A percentile compares a stretch with the other conserved stretches of the same genome.
Evolutionary conservation across 2,329 filamentous ascomycete species (phyloP).

Genomic region (Cercospora sesami): DNA sequence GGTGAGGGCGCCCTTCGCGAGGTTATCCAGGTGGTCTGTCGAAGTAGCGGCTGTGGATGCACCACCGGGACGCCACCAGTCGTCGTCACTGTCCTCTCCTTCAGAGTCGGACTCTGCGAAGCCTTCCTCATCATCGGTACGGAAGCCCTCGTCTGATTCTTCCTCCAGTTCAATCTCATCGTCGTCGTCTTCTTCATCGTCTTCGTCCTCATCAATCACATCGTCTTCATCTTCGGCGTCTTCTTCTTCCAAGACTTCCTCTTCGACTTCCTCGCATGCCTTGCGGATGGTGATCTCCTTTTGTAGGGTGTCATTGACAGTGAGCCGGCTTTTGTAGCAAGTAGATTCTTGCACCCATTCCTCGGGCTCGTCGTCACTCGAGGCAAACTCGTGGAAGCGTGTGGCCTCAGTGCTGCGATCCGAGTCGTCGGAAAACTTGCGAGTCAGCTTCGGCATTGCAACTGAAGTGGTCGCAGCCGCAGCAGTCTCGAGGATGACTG

Average conservation of each 20-base stretch:
- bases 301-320: conserved; percentile 81
- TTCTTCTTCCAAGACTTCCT: conserved; percentile 75
- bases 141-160: conserved; percentile 65
- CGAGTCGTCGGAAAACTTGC: conserved; percentile 34
- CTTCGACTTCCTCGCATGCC: conserved; percentile 84
- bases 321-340: conserved; percentile 69
- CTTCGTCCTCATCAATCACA: conserved; percentile 51
- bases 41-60: conserved; percentile 56
- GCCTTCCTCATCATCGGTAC: conserved; percentile 75
- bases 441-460: conserved; percentile 38
- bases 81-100: conserved; percentile 65
- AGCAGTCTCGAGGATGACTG: conserved; percentile 25
- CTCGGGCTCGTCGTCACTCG: conserved; percentile 75
- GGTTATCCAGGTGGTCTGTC: conserved; percentile 52
- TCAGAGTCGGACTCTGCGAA: conserved; percentile 70
- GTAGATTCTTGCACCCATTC: conserved; percentile 82
- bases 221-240: conserved; percentile 45
- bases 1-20: conserved; percentile 46
- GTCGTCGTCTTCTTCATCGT: conserved; percentile 52
- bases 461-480: conserved; percentile 16
- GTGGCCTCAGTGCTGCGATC: conserved; percentile 55
- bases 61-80: conserved; percentile 65
- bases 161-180: conserved; percentile 63
- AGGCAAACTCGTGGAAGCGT: conserved; percentile 87
- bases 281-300: conserved; percentile 88